Conservation (phyloP, 148 eudicot genomes). For the Rhododendron henanense region DNA sequence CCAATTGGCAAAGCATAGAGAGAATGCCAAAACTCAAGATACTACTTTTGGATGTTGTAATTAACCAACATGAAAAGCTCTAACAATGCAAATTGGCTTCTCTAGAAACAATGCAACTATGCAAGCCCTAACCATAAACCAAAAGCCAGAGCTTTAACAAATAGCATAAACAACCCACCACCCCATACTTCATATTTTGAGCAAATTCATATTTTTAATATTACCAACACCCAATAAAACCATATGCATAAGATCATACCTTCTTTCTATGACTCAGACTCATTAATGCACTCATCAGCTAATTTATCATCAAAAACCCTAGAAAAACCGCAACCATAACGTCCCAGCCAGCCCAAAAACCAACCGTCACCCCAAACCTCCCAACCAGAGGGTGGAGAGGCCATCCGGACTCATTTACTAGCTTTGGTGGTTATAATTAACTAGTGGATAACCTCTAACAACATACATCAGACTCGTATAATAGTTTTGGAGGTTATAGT, state of each 20-base stretch:
- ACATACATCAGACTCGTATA: background rate
- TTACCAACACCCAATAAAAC: background rate
- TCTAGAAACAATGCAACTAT: background rate
- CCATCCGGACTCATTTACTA: background rate
- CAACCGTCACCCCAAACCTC: constrained; percentile 42
- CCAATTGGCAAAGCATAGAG: background rate
- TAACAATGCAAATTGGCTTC: background rate
- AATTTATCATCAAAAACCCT: constrained; percentile 47
- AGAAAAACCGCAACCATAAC: constrained; percentile 56
- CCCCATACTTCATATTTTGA: background rate
- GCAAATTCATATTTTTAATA: no score
- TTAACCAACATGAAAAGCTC: background rate
- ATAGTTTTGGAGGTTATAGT: background rate
- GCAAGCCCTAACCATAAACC: background rate
- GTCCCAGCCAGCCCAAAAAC: constrained; percentile 56
- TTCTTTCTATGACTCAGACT: constrained; percentile 50
- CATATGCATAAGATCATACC: constrained; percentile 25
- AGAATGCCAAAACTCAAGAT: background rate
- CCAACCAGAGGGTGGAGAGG: constrained; percentile 33
- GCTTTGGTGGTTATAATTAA: background rate
- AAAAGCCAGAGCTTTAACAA: background rate
- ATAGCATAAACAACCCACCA: no score
- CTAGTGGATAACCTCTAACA: no score
- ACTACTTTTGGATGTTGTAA: background rate
- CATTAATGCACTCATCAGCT: constrained; percentile 48